A percentile compares a stretch with the other conserved stretches of the same genome.
phyloP scores from a whole-genome alignment of 768 basidiomycete genomes.

The Termitomyces sp. region DNA sequence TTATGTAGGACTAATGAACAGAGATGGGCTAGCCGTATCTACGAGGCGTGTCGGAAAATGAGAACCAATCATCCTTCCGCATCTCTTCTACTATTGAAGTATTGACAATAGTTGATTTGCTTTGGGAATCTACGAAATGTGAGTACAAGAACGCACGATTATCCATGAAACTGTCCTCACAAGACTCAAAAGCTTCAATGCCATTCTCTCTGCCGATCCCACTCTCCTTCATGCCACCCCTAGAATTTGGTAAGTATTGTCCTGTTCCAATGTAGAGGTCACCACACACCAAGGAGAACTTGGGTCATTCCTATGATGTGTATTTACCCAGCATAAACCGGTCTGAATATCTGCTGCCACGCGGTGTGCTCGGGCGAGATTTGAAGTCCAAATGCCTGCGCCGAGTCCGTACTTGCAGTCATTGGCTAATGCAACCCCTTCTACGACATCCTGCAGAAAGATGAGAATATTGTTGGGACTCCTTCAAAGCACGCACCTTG shows the following conservation, averaged over 20 bases:
- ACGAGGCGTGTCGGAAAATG: constrained; percentile 45
- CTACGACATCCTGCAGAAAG: constrained; percentile 48
- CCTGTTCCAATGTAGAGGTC: neutral
- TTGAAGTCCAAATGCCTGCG: constrained; percentile 75
- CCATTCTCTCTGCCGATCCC: constrained; percentile 89
- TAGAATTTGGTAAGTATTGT: constrained; percentile 22
- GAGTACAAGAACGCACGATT: neutral
- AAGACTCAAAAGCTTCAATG: constrained; percentile 74
- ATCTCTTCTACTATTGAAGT: constrained; percentile 61
- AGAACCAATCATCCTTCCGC: constrained; percentile 77
- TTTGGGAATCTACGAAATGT: constrained; percentile 64
- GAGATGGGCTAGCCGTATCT: constrained; percentile 56
- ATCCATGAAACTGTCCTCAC: constrained; percentile 36
- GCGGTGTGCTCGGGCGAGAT: constrained; percentile 74
- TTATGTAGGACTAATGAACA: constrained; percentile 9
- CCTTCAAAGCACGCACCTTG: constrained; percentile 24
- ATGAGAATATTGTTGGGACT: neutral
- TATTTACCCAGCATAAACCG: constrained; percentile 86
- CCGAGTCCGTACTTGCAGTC: constrained; percentile 78
- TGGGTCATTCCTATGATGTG: constrained; percentile 87
- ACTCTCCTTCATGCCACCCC: constrained; percentile 90
- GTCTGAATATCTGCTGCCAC: constrained; percentile 67
- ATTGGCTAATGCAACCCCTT: constrained; percentile 71
- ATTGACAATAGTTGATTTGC: constrained; percentile 79
- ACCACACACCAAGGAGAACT: constrained; percentile 75